These are phyloP conservation scores for Globisporangium parvum DNA, from an alignment of 352 stramenopile genomes.

Conservation along the genomic window DNA sequence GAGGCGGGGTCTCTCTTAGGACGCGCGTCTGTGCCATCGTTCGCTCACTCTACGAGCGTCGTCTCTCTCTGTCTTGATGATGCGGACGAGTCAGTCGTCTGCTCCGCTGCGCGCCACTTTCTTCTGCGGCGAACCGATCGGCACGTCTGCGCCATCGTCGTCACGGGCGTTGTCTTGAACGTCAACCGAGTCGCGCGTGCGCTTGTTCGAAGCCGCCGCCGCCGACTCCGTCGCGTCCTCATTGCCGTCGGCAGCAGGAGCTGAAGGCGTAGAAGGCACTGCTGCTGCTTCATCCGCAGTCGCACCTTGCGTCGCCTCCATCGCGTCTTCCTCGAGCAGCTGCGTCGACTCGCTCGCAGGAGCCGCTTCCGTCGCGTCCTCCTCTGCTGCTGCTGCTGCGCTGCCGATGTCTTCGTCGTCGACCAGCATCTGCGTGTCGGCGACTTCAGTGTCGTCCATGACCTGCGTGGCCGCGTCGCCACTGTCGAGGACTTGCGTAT, in stretches of 20 bases:
- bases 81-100: background rate
- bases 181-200: slow-evolving; percentile 2
- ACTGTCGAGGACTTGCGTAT: slow-evolving; percentile 4
- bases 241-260: background rate
- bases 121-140: slow-evolving; percentile 7
- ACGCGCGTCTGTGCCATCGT: too few species aligned
- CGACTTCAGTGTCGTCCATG: background rate
- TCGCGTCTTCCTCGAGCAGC: background rate
- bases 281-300: background rate
- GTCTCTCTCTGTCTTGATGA: background rate
- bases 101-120: slow-evolving; percentile 4
- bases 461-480: slow-evolving; percentile 2
- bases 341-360: background rate
- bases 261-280: background rate
- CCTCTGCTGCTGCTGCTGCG: background rate
- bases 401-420: background rate
- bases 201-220: slow-evolving; percentile 3
- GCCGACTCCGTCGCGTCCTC: background rate
- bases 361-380: background rate
- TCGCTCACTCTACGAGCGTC: too few species aligned
- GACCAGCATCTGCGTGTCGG: slow-evolving; percentile 1
- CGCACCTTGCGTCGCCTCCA: background rate
- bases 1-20: background rate
- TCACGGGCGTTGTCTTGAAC: background rate
- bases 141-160: background rate